Evolutionary conservation across 2,329 filamentous ascomycete genomes (phyloP).

Genomic region (Ustulina deusta): DNA sequence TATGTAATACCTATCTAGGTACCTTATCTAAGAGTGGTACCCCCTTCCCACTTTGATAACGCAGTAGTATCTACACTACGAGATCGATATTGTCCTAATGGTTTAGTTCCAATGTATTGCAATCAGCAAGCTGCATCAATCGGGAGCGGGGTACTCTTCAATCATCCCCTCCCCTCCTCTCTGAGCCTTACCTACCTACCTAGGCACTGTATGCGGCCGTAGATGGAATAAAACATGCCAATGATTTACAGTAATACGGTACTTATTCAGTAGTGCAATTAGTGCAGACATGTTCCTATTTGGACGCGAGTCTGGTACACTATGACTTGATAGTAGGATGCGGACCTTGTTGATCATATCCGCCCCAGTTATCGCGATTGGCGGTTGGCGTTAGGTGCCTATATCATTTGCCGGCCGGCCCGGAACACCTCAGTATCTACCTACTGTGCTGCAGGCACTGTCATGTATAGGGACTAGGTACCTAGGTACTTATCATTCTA

Average conservation of each 20-base stretch:
- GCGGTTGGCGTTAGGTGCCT: constrained; percentile 2
- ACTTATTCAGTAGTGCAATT: background rate
- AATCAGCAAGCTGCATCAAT: too few relatives aligned
- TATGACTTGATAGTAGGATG: constrained; percentile 22
- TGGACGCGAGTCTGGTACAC: constrained; percentile 8
- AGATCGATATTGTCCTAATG: too few relatives aligned
- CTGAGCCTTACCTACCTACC: background rate
- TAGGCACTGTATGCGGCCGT: too few relatives aligned
- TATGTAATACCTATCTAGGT: constrained; percentile 3
- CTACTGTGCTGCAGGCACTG: background rate
- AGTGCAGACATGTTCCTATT: background rate
- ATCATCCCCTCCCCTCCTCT: too few relatives aligned
- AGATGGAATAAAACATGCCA: background rate
- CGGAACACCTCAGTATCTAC: background rate
- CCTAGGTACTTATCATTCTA: too few relatives aligned
- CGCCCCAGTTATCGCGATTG: background rate
- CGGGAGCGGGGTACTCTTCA: too few relatives aligned
- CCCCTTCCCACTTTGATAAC: too few relatives aligned
- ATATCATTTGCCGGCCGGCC: constrained; percentile 38
- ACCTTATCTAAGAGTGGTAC: too few relatives aligned
- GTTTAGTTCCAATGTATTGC: too few relatives aligned
- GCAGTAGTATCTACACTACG: too few relatives aligned
- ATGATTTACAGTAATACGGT: constrained; percentile 22
- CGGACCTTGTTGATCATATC: constrained; percentile 18
- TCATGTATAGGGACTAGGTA: too few relatives aligned